A percentile compares a stretch with the other conserved stretches of the same genome.
These are phyloP conservation scores for Kazachstania taianensis DNA, from an alignment of 805 yeast species.

Conservation along the genomic window DNA sequence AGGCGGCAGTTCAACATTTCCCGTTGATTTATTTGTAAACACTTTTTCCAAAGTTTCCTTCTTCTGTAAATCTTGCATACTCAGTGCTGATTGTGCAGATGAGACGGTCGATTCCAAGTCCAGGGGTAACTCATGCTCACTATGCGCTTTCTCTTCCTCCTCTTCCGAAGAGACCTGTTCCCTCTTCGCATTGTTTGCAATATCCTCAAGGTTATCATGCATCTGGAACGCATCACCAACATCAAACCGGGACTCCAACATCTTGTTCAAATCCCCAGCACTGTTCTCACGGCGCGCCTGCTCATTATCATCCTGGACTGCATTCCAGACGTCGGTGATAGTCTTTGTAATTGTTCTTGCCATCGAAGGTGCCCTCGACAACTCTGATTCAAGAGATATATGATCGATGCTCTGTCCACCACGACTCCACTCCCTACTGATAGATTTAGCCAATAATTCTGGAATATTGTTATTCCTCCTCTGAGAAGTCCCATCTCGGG, in stretches of 20 bases:
- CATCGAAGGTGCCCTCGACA: conserved; percentile 5
- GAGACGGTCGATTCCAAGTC: conserved; percentile 3
- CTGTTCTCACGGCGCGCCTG: conserved; percentile 9
- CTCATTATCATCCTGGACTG: conserved; percentile 19
- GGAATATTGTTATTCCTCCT: no score
- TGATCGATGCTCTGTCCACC: no score
- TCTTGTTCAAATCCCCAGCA: conserved; percentile 10
- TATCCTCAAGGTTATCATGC: conserved; percentile 10
- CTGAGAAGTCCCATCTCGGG: background rate
- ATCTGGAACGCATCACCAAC: conserved; percentile 25
- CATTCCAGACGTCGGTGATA: conserved; percentile 12
- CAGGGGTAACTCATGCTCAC: conserved; percentile 1
- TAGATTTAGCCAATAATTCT: no score
- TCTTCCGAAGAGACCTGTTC: background rate
- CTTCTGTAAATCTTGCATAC: no score
- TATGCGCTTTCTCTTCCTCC: background rate
- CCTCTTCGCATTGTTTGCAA: background rate
- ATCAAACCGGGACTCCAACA: conserved; percentile 20
- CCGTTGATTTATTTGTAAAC: conserved; percentile 29
- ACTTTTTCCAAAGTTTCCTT: conserved; percentile 21
- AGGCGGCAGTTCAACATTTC: conserved; percentile 34
- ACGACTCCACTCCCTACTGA: no score
- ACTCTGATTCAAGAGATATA: background rate
- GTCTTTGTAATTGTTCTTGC: conserved; percentile 10
- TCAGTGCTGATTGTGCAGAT: no score